These are phyloP conservation scores for Vigna trinervia DNA, from an alignment of 306 rosid genomes.

Conservation along the genomic window DNA sequence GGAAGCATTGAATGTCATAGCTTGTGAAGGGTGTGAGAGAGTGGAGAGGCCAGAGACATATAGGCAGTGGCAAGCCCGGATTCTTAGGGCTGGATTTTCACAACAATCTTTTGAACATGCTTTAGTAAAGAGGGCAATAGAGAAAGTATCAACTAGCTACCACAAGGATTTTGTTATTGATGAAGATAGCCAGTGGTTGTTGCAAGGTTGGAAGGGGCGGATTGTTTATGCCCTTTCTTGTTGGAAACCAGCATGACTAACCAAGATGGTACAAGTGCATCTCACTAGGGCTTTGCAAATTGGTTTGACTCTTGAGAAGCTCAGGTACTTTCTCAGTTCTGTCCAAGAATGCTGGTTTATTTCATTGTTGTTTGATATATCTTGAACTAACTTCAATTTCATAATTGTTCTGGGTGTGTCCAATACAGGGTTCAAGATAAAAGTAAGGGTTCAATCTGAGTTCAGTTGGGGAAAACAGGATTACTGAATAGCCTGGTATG, in stretches of 20 bases:
- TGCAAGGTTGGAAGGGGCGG: slow-evolving; percentile 99
- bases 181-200: slow-evolving; percentile 82
- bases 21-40: slow-evolving; percentile 97
- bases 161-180: slow-evolving; percentile 89
- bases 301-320: slow-evolving; percentile 27
- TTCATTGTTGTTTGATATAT: slow-evolving; percentile 14
- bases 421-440: slow-evolving; percentile 11
- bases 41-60: slow-evolving; percentile 97
- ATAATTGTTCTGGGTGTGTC: slow-evolving; percentile 12
- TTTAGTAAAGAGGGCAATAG: slow-evolving; percentile 55
- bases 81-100: slow-evolving; percentile 78
- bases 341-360: slow-evolving; percentile 15
- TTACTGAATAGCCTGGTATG: slow-evolving; percentile 10
- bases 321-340: slow-evolving; percentile 46
- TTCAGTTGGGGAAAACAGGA: slow-evolving; percentile 1
- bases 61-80: slow-evolving; percentile 93
- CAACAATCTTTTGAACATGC: slow-evolving; percentile 56
- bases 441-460: slow-evolving; percentile 36
- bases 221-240: slow-evolving; percentile 76
- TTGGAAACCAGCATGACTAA: slow-evolving; percentile 72
- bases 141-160: slow-evolving; percentile 64
- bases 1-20: slow-evolving; percentile 91
- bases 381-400: slow-evolving; percentile 17
- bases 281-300: slow-evolving; percentile 35
- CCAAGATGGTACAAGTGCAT: slow-evolving; percentile 18